Evolutionary conservation across 2,329 filamentous ascomycete species (phyloP), one percentile per base, ranked within the genome.

Genomic region (Tolypocladium album): DNA sequence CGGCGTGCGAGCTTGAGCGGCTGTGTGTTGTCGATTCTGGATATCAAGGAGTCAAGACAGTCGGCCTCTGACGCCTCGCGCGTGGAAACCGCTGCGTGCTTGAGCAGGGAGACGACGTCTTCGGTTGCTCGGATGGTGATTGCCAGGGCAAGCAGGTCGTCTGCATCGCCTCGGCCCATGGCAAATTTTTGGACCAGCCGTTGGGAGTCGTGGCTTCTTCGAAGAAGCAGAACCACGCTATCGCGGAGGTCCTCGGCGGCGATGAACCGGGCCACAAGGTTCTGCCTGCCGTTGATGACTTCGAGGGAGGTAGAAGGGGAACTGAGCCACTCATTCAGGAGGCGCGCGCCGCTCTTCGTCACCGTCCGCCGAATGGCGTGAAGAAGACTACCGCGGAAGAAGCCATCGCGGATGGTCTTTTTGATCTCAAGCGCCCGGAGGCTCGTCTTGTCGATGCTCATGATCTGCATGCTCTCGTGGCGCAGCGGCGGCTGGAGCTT

Each of bases 151-250:
- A 97, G 78, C 43, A 99, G 81, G 72, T 97, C 94, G 69, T 97
- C 93, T 1, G 93, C 83, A 68, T 96, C 89, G n/a, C 93, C 94
- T 63, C 90, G 85, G 13, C 93, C 92, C 11, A 97, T 82, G 0
- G 93, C 89, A 71, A 99, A 97, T 70, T 94, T 97, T 69, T 97
- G 94, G 1, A 96, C 86, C 3, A 99, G 79, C 1, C 94, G 88
- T 68, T 95, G 88, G 2, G 90, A 91, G 74, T 99, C 94, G 66
- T 91, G 87, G 58, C 87, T 93, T 31, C 85, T 82, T 63, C 85
- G 84, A 2, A 99, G 79, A 3, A 95, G 78, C 20, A 83, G 71
- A 1, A 85, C 76, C 31, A 95, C 76, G 52, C 84, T 80, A 65
- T 96, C 89, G 50, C 89, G 84, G 7, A 97, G 78, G 47, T 85